Percentiles rank a stretch among this genome's conserved stretches.
Conservation (phyloP, 2,329 filamentous ascomycete species). For the Dichotomopilus funicola region DNA sequence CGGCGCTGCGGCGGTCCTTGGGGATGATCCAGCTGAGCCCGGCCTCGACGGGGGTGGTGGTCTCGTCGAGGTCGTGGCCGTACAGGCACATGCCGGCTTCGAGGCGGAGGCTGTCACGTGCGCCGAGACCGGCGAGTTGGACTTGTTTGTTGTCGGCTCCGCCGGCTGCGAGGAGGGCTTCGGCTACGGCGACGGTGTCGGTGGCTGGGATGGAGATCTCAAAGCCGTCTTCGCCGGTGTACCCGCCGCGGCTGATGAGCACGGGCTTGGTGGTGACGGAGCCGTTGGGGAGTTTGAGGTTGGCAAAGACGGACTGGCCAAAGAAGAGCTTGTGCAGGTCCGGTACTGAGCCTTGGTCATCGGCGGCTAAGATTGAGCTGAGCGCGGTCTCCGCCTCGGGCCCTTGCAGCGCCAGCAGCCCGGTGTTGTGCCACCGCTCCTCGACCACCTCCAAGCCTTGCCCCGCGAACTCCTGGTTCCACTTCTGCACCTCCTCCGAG, state of each 20-base stretch:
- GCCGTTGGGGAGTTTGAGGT: constrained; percentile 55
- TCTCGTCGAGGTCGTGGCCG: constrained; percentile 90
- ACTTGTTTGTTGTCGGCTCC: constrained; percentile 48
- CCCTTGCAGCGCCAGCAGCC: constrained; percentile 84
- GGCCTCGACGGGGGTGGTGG: constrained; percentile 54
- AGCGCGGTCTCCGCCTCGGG: constrained; percentile 56
- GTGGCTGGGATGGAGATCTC: constrained; percentile 78
- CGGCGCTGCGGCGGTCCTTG: constrained; percentile 60
- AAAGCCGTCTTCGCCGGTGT: constrained; percentile 97
- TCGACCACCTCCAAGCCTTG: constrained; percentile 58
- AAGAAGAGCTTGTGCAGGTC: constrained; percentile 71
- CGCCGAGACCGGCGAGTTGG: constrained; percentile 79
- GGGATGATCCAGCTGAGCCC: constrained; percentile 72
- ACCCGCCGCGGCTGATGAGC: constrained; percentile 81
- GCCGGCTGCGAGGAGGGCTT: constrained; percentile 61
- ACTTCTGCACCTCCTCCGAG: constrained; percentile 54
- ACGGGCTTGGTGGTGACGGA: constrained; percentile 38
- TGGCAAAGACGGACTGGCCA: constrained; percentile 63
- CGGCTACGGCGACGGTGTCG: constrained; percentile 58
- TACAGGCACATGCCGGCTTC: constrained; percentile 99
- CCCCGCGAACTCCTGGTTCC: constrained; percentile 23
- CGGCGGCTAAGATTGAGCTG: constrained; percentile 52
- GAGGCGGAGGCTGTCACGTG: constrained; percentile 83
- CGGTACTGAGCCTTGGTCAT: constrained; percentile 46
- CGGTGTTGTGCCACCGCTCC: constrained; percentile 64